Percentiles rank a stretch among this genome's conserved stretches.
Conservation (phyloP, 805 yeast species). For the Zygotorulaspora danielsina region DNA sequence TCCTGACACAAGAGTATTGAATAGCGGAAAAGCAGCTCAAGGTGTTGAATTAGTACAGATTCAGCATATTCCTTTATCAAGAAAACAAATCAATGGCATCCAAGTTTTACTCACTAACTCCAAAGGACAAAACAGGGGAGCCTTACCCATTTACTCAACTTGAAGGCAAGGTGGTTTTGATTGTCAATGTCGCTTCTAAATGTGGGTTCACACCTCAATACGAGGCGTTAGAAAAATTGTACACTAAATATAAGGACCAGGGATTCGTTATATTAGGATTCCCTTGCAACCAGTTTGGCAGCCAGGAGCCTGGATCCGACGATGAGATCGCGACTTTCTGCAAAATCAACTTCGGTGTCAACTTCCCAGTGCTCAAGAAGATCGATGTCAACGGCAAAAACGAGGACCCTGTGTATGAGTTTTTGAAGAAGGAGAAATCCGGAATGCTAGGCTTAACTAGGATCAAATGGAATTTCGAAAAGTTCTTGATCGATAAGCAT, state of each 20-base stretch:
- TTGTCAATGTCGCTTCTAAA: slow-evolving; percentile 87
- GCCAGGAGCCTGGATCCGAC: slow-evolving; percentile 68
- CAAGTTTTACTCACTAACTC: slow-evolving; percentile 59
- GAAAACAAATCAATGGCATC: no score
- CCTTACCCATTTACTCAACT: slow-evolving; percentile 56
- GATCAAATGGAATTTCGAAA: slow-evolving; percentile 78
- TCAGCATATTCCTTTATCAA: no score
- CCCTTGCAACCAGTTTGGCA: slow-evolving; percentile 88
- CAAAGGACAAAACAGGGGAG: slow-evolving; percentile 55
- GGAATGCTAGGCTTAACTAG: slow-evolving; percentile 63
- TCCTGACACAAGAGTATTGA: no score
- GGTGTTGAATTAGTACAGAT: no score
- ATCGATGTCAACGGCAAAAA: slow-evolving; percentile 83
- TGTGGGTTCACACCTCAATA: slow-evolving; percentile 79
- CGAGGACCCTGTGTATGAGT: slow-evolving; percentile 76
- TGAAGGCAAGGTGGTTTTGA: slow-evolving; percentile 73
- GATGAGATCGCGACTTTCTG: slow-evolving; percentile 73
- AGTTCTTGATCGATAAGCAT: slow-evolving; percentile 51
- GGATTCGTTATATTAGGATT: slow-evolving; percentile 74
- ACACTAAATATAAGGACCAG: slow-evolving; percentile 56
- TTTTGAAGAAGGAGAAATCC: slow-evolving; percentile 60
- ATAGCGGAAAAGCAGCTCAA: no score
- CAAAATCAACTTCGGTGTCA: slow-evolving; percentile 76
- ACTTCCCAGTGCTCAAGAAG: slow-evolving; percentile 84
- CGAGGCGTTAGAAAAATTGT: slow-evolving; percentile 61